Base-by-base conservation (phyloP, 225 moss, liverwort and hornwort species). In the Bryoerythrophyllum caledonicum region DNA sequence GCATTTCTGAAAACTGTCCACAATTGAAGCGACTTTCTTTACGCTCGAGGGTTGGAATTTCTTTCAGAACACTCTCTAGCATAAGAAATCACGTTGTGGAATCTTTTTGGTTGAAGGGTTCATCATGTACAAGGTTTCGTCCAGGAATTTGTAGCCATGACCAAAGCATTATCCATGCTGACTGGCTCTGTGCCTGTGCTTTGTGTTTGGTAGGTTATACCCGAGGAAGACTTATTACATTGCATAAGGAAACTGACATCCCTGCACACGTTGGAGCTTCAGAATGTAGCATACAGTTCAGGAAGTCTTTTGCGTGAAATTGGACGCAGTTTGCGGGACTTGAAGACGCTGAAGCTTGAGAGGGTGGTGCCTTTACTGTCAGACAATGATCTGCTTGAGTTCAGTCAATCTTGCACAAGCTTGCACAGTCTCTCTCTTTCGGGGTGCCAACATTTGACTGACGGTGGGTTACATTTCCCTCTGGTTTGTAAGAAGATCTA, bases 261-360 rank as follows among this genome's bases (percentile, higher is more conserved):
- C 54, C 85, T 94, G n/a, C 78, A 81, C 17, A 76, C 74, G 24
- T 48, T 94, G 74, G 90, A 90, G 84, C 86, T 94, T 70, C 87
- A 86, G 78, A 77, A 83, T 54, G 87, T 80, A 72, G 38, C 86
- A 9, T 68, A 72, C 68, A 64, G 77, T 32, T 82, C 89, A 12
- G 76, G 84, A 59, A 74, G 63, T 57, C 78, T 80, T 38, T 68
- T 90, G 28, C 26, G 16, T 61, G 81, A 86, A 54, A 71, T 92
- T 34, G 56, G 74, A 70, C 58, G 72, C 64, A 78, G 77, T 71
- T 80, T 79, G 54, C 69, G 78, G 13, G 75, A 72, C 66, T 83
- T 94, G 54, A 81, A 60, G 66, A 63, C 26, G 10, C 77, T 94
- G 26, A 90, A 82, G 76, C 86, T 94, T 59, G 92, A 90, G 73